Conservation (phyloP, 2,329 filamentous ascomycete species). For the Exophiala dermatitidis region DNA sequence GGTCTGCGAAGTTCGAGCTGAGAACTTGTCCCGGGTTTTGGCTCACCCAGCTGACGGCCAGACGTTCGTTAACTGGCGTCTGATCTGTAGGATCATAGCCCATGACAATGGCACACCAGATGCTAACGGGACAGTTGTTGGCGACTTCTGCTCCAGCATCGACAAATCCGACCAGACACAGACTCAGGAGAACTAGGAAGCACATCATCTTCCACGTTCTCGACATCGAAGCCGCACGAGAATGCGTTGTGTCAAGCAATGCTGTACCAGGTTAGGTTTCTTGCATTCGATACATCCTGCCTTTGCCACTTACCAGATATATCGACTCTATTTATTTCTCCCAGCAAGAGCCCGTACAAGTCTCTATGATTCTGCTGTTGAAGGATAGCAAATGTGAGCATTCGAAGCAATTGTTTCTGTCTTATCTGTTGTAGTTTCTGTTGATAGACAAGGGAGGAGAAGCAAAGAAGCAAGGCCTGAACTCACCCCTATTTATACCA, state of each 20-base stretch:
- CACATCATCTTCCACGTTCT: no score
- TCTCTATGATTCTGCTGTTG: background rate
- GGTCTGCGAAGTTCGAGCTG: background rate
- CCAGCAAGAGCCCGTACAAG: background rate
- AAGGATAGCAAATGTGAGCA: background rate
- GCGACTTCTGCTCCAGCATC: background rate
- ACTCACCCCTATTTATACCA: no score
- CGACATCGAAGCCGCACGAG: no score
- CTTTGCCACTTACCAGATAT: no score
- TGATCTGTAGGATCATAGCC: conserved; percentile 1
- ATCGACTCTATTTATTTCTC: no score
- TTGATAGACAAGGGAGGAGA: no score
- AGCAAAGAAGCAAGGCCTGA: no score
- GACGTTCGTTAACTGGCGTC: background rate
- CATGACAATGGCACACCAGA: conserved; percentile 9
- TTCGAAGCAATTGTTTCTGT: background rate
- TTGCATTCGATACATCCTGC: no score
- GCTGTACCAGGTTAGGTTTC: no score
- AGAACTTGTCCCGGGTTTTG: background rate
- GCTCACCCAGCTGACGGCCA: background rate
- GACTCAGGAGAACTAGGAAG: background rate
- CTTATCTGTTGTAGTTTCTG: no score
- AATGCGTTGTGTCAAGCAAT: no score
- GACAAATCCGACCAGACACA: background rate
- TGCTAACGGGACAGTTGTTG: conserved; percentile 5